Evolutionary conservation across 2,329 filamentous ascomycete genomes (phyloP), one percentile per base, ranked within the genome.

Genomic region (Talaromyces marneffei): DNA sequence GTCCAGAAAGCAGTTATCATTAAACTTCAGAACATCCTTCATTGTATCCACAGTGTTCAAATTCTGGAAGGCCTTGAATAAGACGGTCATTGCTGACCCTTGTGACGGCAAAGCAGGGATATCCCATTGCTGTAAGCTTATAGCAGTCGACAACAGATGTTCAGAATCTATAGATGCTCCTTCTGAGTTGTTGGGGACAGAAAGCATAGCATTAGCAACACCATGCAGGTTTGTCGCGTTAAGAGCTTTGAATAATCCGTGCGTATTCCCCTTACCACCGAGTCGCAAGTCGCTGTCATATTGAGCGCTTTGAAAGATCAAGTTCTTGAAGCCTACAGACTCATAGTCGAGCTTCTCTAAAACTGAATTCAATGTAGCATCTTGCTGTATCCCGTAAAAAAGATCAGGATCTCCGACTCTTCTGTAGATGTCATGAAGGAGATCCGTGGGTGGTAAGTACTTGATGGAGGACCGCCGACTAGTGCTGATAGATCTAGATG

Each of bases 381-480:
- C 85, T 73, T 95, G 89, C 44, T 90, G 85, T 7, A 97, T 82
- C 3, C 94, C 95, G 71, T 99, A 99, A 73, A 96, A 99, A 0
- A 92, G 88, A 73, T 99, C 94, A 1, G 92, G 93, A 69, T 99
- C 95, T 70, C 97, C 92, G 52, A 99, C 89, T 63, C 91, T 93
- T 70, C 91, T 89, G 72, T 94, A 99, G 2, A 99, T 92, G 0
- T 84, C 80, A 48, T 96, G 81, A 12, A 97, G 79, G 1, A 95
- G 80, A 31, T 90, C 85, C 3, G 84, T 82, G 6, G 90, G 83
- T 27, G 86, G 77, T 52, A 79, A 71, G 66, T 66, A 74, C 72
- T 82, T 80, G 53, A 79, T 76, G 2, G 88, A 91, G 8, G 89
- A 88, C 55, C 90, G 84, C 62, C 90, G 83, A 46, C 88, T 88